Evolutionary conservation across 179 eudicot genomes (phyloP), one percentile per base, ranked within the genome.

Genomic region (Gypsophila paniculata): DNA sequence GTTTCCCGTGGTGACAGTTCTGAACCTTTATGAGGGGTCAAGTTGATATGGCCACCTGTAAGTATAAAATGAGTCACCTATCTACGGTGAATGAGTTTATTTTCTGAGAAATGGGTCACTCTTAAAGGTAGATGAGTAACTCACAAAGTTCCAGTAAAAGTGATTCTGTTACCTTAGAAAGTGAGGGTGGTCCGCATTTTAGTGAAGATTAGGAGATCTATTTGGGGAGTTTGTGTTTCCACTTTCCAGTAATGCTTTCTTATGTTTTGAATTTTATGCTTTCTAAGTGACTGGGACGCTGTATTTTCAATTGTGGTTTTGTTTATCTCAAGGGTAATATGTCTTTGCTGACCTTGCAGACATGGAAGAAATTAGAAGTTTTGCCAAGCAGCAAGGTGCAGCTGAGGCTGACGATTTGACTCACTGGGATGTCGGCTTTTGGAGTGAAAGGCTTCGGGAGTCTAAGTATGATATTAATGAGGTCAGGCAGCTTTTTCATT

Each of bases 381-480:
- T 95, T 78, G 74, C 89, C 70, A 84, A 89, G 82, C 84, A 77
- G 78, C 95, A 92, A 79, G 93, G 93, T 76, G 93, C 91, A 69
- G 76, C 80, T 46, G 96, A 95, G 85, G 96, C 96, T 74, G 86
- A 87, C 75, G 74, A 85, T 73, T 83, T 95, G 85, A 77, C 75
- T 55, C 95, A 92, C 60, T 95, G 97, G 99, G 99, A 95, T 77
- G 74, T 81, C 36, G 77, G 53, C 73, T 95, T 92, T 65, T 95
- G 99, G 99, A 95, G 97, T 87, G 99, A 95, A 86, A 92, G 99
- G 82, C 96, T 95, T 32, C 89, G 97, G 61, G 97, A 95, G 83
- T 85, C 95, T 62, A 92, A 90, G 76, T 95, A 88, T 76, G 95
- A 92, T 80, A 86, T 92, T 72, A 90, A 92, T 36, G 99, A 95